Conservation (phyloP, 305 asterid species). For the Euphrasia arctica region DNA sequence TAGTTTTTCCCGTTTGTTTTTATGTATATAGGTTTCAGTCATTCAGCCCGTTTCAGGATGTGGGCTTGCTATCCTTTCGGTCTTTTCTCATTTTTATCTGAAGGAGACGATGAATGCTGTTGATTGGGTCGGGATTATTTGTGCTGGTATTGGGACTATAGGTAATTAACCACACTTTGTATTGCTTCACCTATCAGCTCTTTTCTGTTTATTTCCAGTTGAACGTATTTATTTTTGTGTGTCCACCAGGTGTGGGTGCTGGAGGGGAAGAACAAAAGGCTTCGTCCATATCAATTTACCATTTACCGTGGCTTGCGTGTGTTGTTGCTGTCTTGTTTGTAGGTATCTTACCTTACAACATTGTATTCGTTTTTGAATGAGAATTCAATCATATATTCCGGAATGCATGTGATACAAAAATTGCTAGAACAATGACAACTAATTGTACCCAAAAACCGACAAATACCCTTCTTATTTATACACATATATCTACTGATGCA, state of each 20-base stretch:
- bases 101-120: slow-evolving; percentile 91
- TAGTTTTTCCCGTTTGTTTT: slow-evolving; percentile 11
- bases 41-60: slow-evolving; percentile 99
- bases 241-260: slow-evolving; percentile 95
- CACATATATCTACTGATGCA: too few relatives aligned
- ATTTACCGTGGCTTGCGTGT: slow-evolving; percentile 80
- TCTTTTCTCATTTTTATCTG: slow-evolving; percentile 93
- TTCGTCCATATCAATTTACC: slow-evolving; percentile 59
- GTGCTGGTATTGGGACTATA: slow-evolving; percentile 98
- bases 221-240: slow-evolving; percentile 13
- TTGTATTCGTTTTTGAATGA: slow-evolving; percentile 25
- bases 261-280: slow-evolving; percentile 96
- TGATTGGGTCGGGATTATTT: slow-evolving; percentile 90
- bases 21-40: slow-evolving; percentile 65
- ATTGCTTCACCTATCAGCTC: background rate
- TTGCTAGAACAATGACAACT: background rate
- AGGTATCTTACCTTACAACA: slow-evolving; percentile 80
- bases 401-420: background rate
- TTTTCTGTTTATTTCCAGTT: background rate
- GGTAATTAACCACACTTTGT: slow-evolving; percentile 51
- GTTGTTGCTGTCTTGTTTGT: slow-evolving; percentile 89
- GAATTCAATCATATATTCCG: slow-evolving; percentile 14
- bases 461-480: too few relatives aligned
- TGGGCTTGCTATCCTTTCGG: slow-evolving; percentile 94
- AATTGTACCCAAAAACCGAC: too few relatives aligned